Percentiles rank a stretch among this genome's conserved stretches.
Conservation (phyloP, 2,329 filamentous ascomycete genomes). For the Clonostachys rhizophaga region DNA sequence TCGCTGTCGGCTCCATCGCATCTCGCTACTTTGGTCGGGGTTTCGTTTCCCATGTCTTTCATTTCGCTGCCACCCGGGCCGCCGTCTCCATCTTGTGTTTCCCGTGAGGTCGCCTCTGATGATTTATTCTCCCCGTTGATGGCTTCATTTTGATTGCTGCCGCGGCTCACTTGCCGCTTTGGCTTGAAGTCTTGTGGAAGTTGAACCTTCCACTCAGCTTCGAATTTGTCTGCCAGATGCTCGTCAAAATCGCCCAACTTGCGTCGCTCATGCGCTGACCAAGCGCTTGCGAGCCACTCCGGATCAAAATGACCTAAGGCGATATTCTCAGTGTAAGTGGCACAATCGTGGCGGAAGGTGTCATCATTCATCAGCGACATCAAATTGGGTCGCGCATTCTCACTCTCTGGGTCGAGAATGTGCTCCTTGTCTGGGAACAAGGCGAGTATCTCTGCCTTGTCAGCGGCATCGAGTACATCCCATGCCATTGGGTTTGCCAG, state of each 20-base stretch:
- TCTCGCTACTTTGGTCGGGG: no score
- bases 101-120: background rate
- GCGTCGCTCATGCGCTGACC: slow-evolving; percentile 43
- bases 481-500: slow-evolving; percentile 30
- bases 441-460: slow-evolving; percentile 26
- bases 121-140: background rate
- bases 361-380: slow-evolving; percentile 37
- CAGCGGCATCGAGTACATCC: slow-evolving; percentile 23
- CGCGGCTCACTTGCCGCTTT: background rate
- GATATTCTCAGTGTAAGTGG: slow-evolving; percentile 39
- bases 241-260: slow-evolving; percentile 44
- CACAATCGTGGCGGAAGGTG: slow-evolving; percentile 40
- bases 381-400: slow-evolving; percentile 32
- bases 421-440: slow-evolving; percentile 30
- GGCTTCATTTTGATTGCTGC: background rate
- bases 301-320: slow-evolving; percentile 42
- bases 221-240: slow-evolving; percentile 36
- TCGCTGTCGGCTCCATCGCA: no score
- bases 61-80: background rate
- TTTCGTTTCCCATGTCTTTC: background rate
- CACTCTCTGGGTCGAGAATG: slow-evolving; percentile 26
- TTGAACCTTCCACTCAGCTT: slow-evolving; percentile 39
- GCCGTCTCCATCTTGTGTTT: background rate
- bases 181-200: slow-evolving; percentile 26
- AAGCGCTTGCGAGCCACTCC: slow-evolving; percentile 47